Base-by-base conservation (phyloP, 495 filamentous ascomycete species). In the Podospora appendiculata region DNA sequence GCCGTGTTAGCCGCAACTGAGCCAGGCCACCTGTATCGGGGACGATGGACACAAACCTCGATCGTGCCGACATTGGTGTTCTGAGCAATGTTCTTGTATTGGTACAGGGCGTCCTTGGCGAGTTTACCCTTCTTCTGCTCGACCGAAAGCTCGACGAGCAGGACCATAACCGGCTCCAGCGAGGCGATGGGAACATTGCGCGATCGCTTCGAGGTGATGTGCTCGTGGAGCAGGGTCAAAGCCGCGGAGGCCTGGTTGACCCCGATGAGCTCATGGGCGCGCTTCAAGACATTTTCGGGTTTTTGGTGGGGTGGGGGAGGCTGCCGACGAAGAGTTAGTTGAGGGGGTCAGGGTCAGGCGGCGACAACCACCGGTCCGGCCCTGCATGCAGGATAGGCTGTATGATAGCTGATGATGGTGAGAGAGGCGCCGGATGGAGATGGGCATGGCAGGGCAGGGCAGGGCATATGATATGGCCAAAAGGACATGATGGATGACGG, bases 41-140 rank as follows among this genome's bases (percentile, higher is more conserved):
- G 11, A 54, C 45, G 50, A 46, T 47, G 43, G 10, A 40, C 39
- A 54, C 56, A 34, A 41, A 89, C 87, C 82, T 98, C 93, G 69
- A 98, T 98, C 36, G 94, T 97, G 59, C 84, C 90, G 49, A 98
- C 91, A 62, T 96, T 98, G 58, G 92, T 96, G 74, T 97, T 98
- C 72, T 98, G 93, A 45, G 89, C 88, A 58, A 95, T 96, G 68
- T 98, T 98, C 80, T 98, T 98, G 81, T 98, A 98, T 62, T 96
- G 90, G 64, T 97, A 98, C 32, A 98, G 79, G 47, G 93, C 93
- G 79, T 98, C 93, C 77, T 98, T 98, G 70, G 93, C 93, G 32
- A 91, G 79, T 71, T 97, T 98, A 53, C 92, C 93, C 71, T 96
- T 97, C 73, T 90, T 86, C 60, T 96, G 84, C 62, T 96, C 90